Percentiles rank a stretch among this genome's conserved stretches.
Conservation (phyloP, 2,329 filamentous ascomycete genomes). For the Arachnomyces sp. region DNA sequence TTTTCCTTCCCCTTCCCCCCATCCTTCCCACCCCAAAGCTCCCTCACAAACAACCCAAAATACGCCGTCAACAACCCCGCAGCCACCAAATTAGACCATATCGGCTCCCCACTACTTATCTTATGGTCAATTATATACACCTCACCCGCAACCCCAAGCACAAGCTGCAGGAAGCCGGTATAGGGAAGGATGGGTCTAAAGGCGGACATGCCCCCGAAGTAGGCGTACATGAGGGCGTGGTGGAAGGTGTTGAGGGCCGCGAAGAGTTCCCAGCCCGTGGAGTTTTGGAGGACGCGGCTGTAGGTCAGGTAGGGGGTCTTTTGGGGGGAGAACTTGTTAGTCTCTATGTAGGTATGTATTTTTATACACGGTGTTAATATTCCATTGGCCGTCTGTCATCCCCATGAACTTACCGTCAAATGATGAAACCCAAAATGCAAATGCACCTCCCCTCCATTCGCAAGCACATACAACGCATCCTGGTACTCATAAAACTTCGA, state of each 20-base stretch:
- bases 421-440: conserved; percentile 25
- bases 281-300: conserved; percentile 16
- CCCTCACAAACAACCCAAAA: conserved; percentile 2
- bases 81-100: conserved; percentile 1
- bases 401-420: conserved; percentile 17
- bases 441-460: conserved; percentile 17
- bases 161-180: conserved; percentile 16
- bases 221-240: conserved; percentile 24
- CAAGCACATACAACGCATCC: conserved; percentile 24
- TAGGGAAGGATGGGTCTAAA: conserved; percentile 14
- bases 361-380: too few relatives aligned
- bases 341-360: too few relatives aligned
- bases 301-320: conserved; percentile 22
- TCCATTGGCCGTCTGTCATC: too few relatives aligned
- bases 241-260: conserved; percentile 22
- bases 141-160: conserved; percentile 14
- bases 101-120: neutral
- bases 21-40: neutral
- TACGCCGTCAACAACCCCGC: neutral
- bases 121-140: neutral
- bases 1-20: conserved; percentile 20
- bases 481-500: conserved; percentile 27
- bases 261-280: conserved; percentile 20
- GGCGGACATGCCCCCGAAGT: conserved; percentile 20
- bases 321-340: neutral